phyloP scores from a whole-genome alignment of 805 yeast species.

The Kodamaea hsintzibuensis region DNA sequence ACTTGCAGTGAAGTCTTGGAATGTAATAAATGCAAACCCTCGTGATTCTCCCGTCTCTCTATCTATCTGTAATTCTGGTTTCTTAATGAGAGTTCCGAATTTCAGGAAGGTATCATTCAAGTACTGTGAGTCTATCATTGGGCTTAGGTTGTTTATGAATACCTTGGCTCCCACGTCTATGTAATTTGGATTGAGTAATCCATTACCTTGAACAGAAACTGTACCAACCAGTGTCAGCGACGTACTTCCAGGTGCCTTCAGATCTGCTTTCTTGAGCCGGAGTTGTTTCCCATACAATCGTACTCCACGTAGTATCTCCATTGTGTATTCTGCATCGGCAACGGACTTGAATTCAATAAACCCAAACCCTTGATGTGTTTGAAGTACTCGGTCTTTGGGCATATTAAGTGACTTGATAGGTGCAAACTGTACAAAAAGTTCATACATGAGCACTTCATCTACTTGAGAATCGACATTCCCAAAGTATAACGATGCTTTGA shows the following conservation, averaged over 20 bases:
- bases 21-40: conserved; percentile 69
- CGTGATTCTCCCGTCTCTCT: conserved; percentile 46
- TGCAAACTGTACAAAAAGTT: conserved; percentile 81
- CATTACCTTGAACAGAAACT: conserved; percentile 2
- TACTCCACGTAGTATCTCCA: conserved; percentile 58
- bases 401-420: conserved; percentile 70
- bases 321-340: conserved; percentile 70
- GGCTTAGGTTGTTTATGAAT: conserved; percentile 62
- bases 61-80: conserved; percentile 54
- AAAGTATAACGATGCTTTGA: conserved; percentile 67
- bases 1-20: conserved; percentile 61
- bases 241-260: conserved; percentile 17
- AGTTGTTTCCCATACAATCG: conserved; percentile 61
- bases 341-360: conserved; percentile 68
- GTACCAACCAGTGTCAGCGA: conserved; percentile 3
- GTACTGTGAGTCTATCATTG: conserved; percentile 60
- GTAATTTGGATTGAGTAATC: conserved; percentile 15
- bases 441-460: conserved; percentile 71
- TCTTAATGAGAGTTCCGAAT: conserved; percentile 62
- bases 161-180: conserved; percentile 53
- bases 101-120: conserved; percentile 58
- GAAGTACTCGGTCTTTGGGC: conserved; percentile 75
- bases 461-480: conserved; percentile 82
- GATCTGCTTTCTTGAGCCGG: conserved; percentile 54
- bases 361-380: conserved; percentile 82